Percentiles rank a stretch among this genome's conserved stretches.
Conservation (phyloP, 345 rosid genomes). For the Salix arbutifolia region DNA sequence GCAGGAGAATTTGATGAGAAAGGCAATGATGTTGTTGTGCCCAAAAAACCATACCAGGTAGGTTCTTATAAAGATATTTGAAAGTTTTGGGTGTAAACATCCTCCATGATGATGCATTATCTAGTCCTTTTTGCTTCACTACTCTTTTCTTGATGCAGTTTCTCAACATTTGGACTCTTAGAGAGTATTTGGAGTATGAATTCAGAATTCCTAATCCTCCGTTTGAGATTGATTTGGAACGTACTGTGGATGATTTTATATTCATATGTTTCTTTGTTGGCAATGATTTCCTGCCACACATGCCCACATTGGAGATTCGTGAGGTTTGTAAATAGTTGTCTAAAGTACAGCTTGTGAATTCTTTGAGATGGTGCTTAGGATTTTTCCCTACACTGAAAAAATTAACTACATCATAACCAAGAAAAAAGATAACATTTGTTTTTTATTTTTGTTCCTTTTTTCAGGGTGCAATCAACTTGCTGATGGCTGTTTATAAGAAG, state of each 20-base stretch:
- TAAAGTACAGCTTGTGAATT: not conserved
- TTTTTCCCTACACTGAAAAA: not conserved
- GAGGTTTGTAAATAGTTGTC: slow-evolving; percentile 56
- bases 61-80: not conserved
- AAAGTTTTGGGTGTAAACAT: not conserved
- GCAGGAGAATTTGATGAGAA: slow-evolving; percentile 95
- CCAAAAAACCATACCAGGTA: slow-evolving; percentile 94
- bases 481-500: slow-evolving; percentile 81
- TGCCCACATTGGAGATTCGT: slow-evolving; percentile 96
- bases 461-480: slow-evolving; percentile 92
- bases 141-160: slow-evolving; percentile 46
- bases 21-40: slow-evolving; percentile 48
- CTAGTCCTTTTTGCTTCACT: not conserved
- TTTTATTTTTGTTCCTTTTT: slow-evolving; percentile 6
- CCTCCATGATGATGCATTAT: not conserved
- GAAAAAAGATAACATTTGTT: not conserved
- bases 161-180: slow-evolving; percentile 83
- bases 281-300: slow-evolving; percentile 95
- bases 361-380: not conserved
- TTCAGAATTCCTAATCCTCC: slow-evolving; percentile 53
- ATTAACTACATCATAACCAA: not conserved
- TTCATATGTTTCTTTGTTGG: slow-evolving; percentile 98
- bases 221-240: slow-evolving; percentile 53
- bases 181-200: slow-evolving; percentile 89
- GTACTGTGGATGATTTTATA: slow-evolving; percentile 86